Evolutionary conservation across 768 basidiomycete species (phyloP).

Genomic region (Lentinula lateritia): DNA sequence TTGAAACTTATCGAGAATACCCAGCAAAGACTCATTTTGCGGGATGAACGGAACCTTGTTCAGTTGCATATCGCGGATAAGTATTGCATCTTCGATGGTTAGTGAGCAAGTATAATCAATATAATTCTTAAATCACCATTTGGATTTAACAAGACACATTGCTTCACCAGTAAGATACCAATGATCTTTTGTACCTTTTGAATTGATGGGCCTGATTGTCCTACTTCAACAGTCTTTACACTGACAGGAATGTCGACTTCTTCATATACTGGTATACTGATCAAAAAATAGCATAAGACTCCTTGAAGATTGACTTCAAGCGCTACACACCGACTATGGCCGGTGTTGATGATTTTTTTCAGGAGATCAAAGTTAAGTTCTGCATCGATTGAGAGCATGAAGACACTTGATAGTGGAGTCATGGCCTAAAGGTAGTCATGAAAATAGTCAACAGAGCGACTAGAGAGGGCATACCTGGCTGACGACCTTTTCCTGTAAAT

Average conservation of each 20-base stretch:
- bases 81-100: conserved; percentile 57
- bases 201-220: conserved; percentile 24
- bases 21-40: too few relatives aligned
- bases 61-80: conserved; percentile 79
- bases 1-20: too few relatives aligned
- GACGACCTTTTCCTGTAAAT: conserved; percentile 69
- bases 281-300: neutral
- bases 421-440: conserved; percentile 45
- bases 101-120: neutral
- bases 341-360: conserved; percentile 68
- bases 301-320: neutral
- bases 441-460: neutral
- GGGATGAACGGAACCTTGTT: conserved; percentile 19
- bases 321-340: conserved; percentile 54
- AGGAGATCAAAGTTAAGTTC: conserved; percentile 77
- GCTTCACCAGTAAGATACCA: conserved; percentile 84
- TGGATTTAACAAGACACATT: conserved; percentile 83
- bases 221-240: conserved; percentile 7
- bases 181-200: conserved; percentile 72
- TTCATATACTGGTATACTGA: conserved; percentile 66
- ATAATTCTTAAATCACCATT: conserved; percentile 42
- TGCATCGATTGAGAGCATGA: conserved; percentile 85
- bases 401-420: conserved; percentile 74
- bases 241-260: conserved; percentile 62
- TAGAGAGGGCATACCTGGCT: neutral